Percentiles rank a stretch among this genome's conserved stretches.
These are phyloP conservation scores for Hydnum rufescens DNA, from an alignment of 768 basidiomycete species.

Conservation along the genomic window DNA sequence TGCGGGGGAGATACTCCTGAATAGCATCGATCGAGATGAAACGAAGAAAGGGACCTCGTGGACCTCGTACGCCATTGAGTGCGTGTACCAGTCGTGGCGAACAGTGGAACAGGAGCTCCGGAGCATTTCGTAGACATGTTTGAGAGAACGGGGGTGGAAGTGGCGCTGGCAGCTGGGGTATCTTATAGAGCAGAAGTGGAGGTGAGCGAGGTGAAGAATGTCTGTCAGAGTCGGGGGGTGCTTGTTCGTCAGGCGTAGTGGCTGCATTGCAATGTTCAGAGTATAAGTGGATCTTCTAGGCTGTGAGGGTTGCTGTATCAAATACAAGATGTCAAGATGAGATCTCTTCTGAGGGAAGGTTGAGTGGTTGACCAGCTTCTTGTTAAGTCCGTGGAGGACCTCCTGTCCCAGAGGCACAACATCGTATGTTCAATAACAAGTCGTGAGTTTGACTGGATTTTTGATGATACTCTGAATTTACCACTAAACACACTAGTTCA, in stretches of 20 bases:
- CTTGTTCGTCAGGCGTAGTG: constrained; percentile 11
- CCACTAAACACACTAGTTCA: too few species aligned
- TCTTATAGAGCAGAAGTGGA: constrained; percentile 82
- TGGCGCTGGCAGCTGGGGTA: constrained; percentile 90
- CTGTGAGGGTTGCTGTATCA: too few species aligned
- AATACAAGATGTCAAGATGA: too few species aligned
- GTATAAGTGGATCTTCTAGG: too few species aligned
- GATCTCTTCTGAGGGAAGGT: too few species aligned
- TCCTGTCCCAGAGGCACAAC: too few species aligned
- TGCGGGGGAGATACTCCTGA: constrained; percentile 86
- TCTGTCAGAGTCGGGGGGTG: constrained; percentile 15
- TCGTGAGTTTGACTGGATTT: too few species aligned
- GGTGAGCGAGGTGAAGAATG: constrained; percentile 60
- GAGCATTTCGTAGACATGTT: constrained; percentile 86
- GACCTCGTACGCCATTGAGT: constrained; percentile 55
- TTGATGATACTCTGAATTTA: too few species aligned
- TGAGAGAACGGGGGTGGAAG: constrained; percentile 56
- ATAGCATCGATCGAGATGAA: constrained; percentile 93
- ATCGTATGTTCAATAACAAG: too few species aligned
- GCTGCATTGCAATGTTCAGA: too few species aligned
- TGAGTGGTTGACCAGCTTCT: too few species aligned
- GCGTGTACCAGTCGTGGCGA: constrained; percentile 81
- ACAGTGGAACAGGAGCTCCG: constrained; percentile 75
- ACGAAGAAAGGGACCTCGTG: constrained; percentile 74
- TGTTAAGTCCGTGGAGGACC: too few species aligned